phyloP scores from a whole-genome alignment of 176 grass and related monocot species.

The Elymus sibiricus region DNA sequence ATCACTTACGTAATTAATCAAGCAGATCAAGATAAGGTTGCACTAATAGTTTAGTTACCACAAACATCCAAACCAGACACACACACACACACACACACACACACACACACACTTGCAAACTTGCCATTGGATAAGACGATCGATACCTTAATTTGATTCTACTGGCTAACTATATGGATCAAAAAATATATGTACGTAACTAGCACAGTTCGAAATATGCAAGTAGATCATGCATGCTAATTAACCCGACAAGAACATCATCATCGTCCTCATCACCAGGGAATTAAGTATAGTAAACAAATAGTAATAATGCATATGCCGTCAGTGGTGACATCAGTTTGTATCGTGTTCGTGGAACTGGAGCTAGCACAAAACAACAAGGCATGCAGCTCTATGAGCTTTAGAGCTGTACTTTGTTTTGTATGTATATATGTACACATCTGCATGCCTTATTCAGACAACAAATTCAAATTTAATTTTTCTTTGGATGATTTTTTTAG shows the following conservation, averaged over 20 bases:
- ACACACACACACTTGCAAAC: background rate
- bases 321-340: constrained; percentile 21
- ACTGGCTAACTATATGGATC: background rate
- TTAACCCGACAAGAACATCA: constrained; percentile 25
- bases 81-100: no score
- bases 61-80: background rate
- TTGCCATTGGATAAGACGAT: background rate
- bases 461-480: background rate
- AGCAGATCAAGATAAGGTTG: background rate
- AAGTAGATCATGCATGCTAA: background rate
- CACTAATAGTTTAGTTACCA: background rate
- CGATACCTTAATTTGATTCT: background rate
- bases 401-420: constrained; percentile 1
- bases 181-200: background rate
- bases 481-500: background rate
- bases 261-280: background rate
- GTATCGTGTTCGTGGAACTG: background rate
- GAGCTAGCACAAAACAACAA: background rate
- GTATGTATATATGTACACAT: background rate
- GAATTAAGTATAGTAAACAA: constrained; percentile 14
- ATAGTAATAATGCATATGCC: background rate
- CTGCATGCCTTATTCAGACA: background rate
- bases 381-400: background rate
- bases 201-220: background rate
- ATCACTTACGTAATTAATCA: background rate